Base-by-base conservation (phyloP, 768 basidiomycete genomes). In the Leucosporidium scottii region DNA sequence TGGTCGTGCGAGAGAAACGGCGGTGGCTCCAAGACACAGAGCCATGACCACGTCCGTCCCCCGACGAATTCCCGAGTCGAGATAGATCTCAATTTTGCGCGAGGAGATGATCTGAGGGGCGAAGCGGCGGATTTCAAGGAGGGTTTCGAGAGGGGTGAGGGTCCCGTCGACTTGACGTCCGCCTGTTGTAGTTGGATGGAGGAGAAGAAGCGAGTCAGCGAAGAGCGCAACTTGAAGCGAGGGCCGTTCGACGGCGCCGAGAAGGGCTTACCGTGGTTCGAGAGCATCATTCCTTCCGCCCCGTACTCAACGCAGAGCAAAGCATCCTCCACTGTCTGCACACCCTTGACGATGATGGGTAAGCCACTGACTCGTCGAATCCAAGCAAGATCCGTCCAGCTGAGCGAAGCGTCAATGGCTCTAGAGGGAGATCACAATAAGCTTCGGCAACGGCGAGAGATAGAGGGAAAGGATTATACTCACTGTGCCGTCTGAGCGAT, bases 1-100 rank as follows among this genome's bases (percentile, higher is more conserved):
- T 15, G 89, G 83, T n/a, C 92, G 82, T 2, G 91, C 92, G 44
- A 93, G 79, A 9, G 91, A 90, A 25, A 92, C 90, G 17, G 87
- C 90, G 70, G 80, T 86, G 13, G 92, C 92, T 18, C 92, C 92
- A 7, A 82, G 75, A 36, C 79, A 79, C 8, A 81, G 74, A 1
- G 80, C 78, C 54, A 79, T 81, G n/a, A 82, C 64, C 48, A 81
- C 75, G 64, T 82, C 81, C 83, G 81, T 81, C 0, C 82, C 82
- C n/a, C 81, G 76, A 9, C 81, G 75, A 47, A 83, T 77, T 10
- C 82, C 82, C 13, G 82, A 82, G 70, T 82, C 82, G 30, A 81
- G 75, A 64, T 79, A 81, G 23, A 83, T 75, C 69, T 81, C 78
- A 74, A 80, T 63, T 1, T 39, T 25, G 15, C 50, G 49, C 39